Base-by-base conservation (phyloP, 2,329 filamentous ascomycete genomes). In the Trichoderma sp. region DNA sequence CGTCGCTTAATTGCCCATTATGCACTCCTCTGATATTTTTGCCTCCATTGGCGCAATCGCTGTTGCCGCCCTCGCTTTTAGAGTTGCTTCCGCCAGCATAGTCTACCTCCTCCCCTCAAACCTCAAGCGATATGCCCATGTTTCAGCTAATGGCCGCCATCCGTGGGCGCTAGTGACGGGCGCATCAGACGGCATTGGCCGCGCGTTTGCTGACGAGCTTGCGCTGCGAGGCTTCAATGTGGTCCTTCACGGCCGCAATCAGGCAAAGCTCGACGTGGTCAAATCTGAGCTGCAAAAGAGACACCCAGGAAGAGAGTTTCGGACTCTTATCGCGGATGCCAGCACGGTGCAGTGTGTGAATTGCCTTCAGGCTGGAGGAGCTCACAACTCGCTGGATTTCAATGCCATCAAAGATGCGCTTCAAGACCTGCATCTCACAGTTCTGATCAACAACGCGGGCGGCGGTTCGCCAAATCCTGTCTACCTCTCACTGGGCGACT, bases 381-480 rank as follows among this genome's bases (percentile, higher is more conserved):
- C 10, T 73, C 52, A 21, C 16, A 7, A 21, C 2, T 19, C 35
- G 21, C 35, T 67, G 3, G 69, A 72, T 52, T 72, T 80, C 33
- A 62, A 72, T 1, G 69, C 71, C 14, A 74, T 77, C 64, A 57
- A 67, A 16, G 63, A 59, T 19, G 69, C 68, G 33, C 37, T 71
- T 24, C 24, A 29, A 1, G 79, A 77, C 61, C 74, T 84, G 43
- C 76, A 83, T 70, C 76, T 89, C 37, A 87, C 83, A 0, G 77
- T 88, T 2, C 77, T 89, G 29, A 76, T 89, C 73, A 89, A 89
- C 77, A 89, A 88, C 74, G 83, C 86, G 0, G 86, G 87, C 24
- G 75, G 72, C 5, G 75, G 73, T 5, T 67, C 72, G 3, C 66
- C 71, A 14, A 63, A 77, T 68, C 75, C 77, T 4, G 70, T 74